Percentiles rank a stretch among this genome's conserved stretches.
These are phyloP conservation scores for Allomyces macrogynus DNA, from an alignment of 192 early-diverging fungal genomes.

Conservation along the genomic window DNA sequence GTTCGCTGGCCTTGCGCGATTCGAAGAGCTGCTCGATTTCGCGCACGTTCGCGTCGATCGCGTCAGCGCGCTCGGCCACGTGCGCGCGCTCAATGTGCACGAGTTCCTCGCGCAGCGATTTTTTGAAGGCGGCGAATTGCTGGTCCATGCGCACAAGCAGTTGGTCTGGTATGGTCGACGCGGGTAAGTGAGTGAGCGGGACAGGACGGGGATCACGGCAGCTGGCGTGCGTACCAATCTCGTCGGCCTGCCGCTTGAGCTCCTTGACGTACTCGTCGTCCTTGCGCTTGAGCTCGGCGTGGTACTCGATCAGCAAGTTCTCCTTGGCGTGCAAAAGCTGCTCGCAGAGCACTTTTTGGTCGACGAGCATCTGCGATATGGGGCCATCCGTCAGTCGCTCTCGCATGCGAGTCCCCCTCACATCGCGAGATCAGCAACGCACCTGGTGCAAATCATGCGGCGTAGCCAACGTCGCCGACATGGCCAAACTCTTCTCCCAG, in stretches of 20 bases:
- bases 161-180: conserved; percentile 10
- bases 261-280: conserved; percentile 42
- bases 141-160: conserved; percentile 32
- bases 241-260: conserved; percentile 35
- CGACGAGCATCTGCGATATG: conserved; percentile 11
- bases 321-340: conserved; percentile 21
- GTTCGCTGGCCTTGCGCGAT: conserved; percentile 21
- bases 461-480: conserved; percentile 6
- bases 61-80: conserved; percentile 28
- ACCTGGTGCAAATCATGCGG: conserved; percentile 27
- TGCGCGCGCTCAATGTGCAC: conserved; percentile 33
- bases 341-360: conserved; percentile 24
- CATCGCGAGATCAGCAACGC: background rate
- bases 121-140: conserved; percentile 24
- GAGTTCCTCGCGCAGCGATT: conserved; percentile 23
- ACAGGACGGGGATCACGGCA: no score
- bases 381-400: background rate
- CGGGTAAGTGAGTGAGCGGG: background rate
- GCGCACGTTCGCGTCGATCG: conserved; percentile 22
- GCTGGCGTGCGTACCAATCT: conserved; percentile 19
- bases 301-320: conserved; percentile 26
- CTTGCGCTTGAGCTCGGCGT: conserved; percentile 26
- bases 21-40: conserved; percentile 24
- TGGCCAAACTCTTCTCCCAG: conserved; percentile 15
- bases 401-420: background rate